Percentiles rank a stretch among this genome's conserved stretches.
phyloP scores from a whole-genome alignment of 805 yeast species.

The Hanseniaspora valbyensis region DNA sequence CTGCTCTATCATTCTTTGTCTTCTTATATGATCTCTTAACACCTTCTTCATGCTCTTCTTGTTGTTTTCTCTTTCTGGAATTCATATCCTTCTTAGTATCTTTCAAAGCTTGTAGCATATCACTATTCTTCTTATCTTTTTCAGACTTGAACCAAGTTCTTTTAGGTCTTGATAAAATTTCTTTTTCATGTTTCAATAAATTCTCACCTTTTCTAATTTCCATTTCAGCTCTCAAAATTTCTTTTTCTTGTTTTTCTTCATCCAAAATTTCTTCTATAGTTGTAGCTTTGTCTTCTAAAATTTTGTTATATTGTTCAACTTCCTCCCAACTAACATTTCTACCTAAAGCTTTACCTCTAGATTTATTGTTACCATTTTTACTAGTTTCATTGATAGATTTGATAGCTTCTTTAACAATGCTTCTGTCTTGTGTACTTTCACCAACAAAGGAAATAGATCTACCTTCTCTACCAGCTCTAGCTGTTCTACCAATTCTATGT shows the following conservation, averaged over 20 bases:
- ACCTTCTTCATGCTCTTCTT: constrained; percentile 48
- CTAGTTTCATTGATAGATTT: constrained; percentile 44
- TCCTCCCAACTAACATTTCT: constrained; percentile 84
- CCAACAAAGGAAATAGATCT: constrained; percentile 88
- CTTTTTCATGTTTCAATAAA: constrained; percentile 63
- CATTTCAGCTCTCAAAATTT: constrained; percentile 79
- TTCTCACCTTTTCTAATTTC: constrained; percentile 79
- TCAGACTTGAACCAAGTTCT: constrained; percentile 89
- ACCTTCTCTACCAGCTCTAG: constrained; percentile 98
- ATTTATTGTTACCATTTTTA: constrained; percentile 21
- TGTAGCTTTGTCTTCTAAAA: constrained; percentile 49
- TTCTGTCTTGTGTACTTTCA: constrained; percentile 75
- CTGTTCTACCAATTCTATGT: constrained; percentile 98
- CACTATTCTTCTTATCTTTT: constrained; percentile 34
- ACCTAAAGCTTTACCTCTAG: constrained; percentile 60
- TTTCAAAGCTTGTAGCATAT: constrained; percentile 31
- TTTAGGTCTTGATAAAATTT: constrained; percentile 79
- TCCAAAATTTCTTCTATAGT: constrained; percentile 64
- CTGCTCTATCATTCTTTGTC: constrained; percentile 59
- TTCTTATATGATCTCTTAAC: constrained; percentile 58
- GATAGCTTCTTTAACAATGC: constrained; percentile 82
- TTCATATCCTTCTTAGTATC: constrained; percentile 44
- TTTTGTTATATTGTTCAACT: constrained; percentile 54
- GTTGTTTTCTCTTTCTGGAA: constrained; percentile 57
- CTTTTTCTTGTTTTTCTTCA: constrained; percentile 85